Conservation (phyloP, 129 eudicot genomes). For the Smallanthus sonchifolius region DNA sequence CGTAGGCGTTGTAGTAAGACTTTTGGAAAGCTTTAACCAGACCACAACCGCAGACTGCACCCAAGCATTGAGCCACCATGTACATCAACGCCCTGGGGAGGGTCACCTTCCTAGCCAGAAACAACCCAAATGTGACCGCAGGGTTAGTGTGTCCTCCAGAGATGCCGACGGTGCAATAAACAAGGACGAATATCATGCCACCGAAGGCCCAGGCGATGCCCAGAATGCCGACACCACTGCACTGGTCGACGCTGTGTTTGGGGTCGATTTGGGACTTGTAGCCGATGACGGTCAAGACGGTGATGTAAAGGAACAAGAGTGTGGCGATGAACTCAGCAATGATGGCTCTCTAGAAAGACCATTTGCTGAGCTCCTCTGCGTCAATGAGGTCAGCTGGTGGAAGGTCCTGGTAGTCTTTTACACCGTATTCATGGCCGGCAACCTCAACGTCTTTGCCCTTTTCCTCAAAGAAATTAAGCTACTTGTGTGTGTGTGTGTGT, state of each 20-base stretch:
- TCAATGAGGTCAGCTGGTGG: constrained; percentile 53
- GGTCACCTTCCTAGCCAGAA: constrained; percentile 57
- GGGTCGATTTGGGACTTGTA: constrained; percentile 56
- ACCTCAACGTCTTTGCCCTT: constrained; percentile 61
- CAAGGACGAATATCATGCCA: constrained; percentile 75
- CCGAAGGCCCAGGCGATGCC: constrained; percentile 90
- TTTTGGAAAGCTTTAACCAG: constrained; percentile 59
- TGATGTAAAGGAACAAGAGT: constrained; percentile 56
- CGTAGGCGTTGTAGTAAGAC: constrained; percentile 35
- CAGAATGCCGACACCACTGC: constrained; percentile 73
- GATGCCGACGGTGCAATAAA: constrained; percentile 75
- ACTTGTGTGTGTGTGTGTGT: neutral
- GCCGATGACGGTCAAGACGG: constrained; percentile 67
- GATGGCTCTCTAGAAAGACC: constrained; percentile 66
- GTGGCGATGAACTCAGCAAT: constrained; percentile 72
- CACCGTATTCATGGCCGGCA: constrained; percentile 32
- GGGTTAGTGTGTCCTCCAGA: constrained; percentile 79
- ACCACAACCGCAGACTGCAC: constrained; percentile 68
- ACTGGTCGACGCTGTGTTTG: constrained; percentile 23
- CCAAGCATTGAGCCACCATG: constrained; percentile 67
- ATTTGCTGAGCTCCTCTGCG: constrained; percentile 50
- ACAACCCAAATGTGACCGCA: constrained; percentile 61
- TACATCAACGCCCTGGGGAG: constrained; percentile 50
- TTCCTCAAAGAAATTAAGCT: neutral
- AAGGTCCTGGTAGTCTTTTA: constrained; percentile 66